Percentiles rank a stretch among this genome's conserved stretches.
phyloP scores from a whole-genome alignment of 495 filamentous ascomycete species.

The Daldinia loculata region DNA sequence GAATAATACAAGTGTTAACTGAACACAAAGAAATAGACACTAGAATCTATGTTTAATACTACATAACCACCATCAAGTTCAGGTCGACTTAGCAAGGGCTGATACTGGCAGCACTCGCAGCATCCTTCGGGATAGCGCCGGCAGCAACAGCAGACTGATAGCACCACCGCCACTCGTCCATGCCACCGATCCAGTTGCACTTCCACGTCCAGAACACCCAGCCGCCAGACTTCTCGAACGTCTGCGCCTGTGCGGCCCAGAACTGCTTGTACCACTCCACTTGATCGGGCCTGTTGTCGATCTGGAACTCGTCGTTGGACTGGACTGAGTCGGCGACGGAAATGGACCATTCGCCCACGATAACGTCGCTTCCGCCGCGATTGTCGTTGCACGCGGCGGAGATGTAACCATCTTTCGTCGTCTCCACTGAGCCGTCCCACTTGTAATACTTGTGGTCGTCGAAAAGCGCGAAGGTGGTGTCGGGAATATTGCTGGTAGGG shows the following conservation, averaged over 20 bases:
- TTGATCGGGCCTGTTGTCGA: slow-evolving; percentile 51
- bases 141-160: slow-evolving; percentile 62
- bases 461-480: slow-evolving; percentile 40
- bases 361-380: slow-evolving; percentile 53
- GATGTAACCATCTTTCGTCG: slow-evolving; percentile 59
- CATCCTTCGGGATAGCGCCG: slow-evolving; percentile 58
- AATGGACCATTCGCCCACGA: slow-evolving; percentile 69
- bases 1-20: not conserved
- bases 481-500: slow-evolving; percentile 38
- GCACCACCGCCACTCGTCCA: slow-evolving; percentile 67
- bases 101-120: slow-evolving; percentile 24
- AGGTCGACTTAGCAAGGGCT: slow-evolving; percentile 34
- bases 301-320: slow-evolving; percentile 54
- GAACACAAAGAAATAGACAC: slow-evolving; percentile 1
- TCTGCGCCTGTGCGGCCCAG: slow-evolving; percentile 67
- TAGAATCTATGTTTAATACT: not conserved
- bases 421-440: slow-evolving; percentile 55
- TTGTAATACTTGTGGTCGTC: slow-evolving; percentile 63
- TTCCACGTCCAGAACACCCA: slow-evolving; percentile 76
- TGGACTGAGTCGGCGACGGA: slow-evolving; percentile 57
- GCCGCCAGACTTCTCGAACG: slow-evolving; percentile 65
- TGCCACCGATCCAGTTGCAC: slow-evolving; percentile 50
- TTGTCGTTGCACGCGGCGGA: slow-evolving; percentile 60
- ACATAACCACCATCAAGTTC: not conserved
- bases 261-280: slow-evolving; percentile 63